These are phyloP conservation scores for Oemleria cerasiformis DNA, from an alignment of 306 rosid genomes.

Conservation along the genomic window DNA sequence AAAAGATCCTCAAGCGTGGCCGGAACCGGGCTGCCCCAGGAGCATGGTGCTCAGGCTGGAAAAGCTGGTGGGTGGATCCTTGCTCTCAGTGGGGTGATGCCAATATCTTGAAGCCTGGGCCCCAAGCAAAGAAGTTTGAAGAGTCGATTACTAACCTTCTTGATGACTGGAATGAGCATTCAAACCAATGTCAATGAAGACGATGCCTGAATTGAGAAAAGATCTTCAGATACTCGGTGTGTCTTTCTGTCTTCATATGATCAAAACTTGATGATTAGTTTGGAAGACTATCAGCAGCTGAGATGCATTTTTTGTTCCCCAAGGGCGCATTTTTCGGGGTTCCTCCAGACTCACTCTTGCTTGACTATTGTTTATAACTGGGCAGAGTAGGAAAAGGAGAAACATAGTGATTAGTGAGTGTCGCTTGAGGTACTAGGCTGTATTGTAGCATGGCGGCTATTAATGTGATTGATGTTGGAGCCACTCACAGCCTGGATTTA, in stretches of 20 bases:
- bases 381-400: constrained; percentile 28
- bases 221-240: constrained; percentile 35
- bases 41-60: constrained; percentile 79
- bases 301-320: constrained; percentile 42
- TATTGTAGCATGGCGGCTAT: constrained; percentile 30
- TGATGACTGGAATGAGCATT: constrained; percentile 64
- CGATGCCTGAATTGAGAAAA: constrained; percentile 15
- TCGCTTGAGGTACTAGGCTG: constrained; percentile 31
- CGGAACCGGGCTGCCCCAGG: constrained; percentile 51
- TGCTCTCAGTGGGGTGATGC: constrained; percentile 89
- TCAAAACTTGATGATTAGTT: constrained; percentile 17
- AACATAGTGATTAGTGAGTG: constrained; percentile 15
- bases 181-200: constrained; percentile 60
- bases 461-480: constrained; percentile 31
- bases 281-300: constrained; percentile 28
- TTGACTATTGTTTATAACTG: constrained; percentile 38
- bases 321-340: constrained; percentile 29
- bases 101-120: constrained; percentile 62
- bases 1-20: constrained; percentile 66
- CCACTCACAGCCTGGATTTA: constrained; percentile 37
- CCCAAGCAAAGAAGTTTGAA: constrained; percentile 71
- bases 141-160: constrained; percentile 63
- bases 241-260: constrained; percentile 9
- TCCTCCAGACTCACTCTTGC: constrained; percentile 21
- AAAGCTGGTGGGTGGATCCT: constrained; percentile 79